Percentiles rank a stretch among this genome's conserved stretches.
These are phyloP conservation scores for Jamesozyma jinghongensis DNA, from an alignment of 805 yeast genomes.

Conservation along the genomic window DNA sequence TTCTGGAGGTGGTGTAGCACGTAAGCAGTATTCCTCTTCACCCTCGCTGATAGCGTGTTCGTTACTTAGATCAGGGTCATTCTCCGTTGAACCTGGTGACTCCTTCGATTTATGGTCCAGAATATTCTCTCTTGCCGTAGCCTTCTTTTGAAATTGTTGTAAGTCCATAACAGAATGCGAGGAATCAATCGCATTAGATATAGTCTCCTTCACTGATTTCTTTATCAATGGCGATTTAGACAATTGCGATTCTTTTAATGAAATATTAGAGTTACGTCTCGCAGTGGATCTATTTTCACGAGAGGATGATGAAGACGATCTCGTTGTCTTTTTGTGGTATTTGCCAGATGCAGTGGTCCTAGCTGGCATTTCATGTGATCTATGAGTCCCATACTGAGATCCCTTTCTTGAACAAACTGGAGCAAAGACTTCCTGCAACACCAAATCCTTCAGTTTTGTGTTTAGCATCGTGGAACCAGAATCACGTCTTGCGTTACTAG, in stretches of 20 bases:
- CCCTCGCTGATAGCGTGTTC: background rate
- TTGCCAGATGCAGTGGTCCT: constrained; percentile 10
- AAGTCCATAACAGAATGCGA: constrained; percentile 28
- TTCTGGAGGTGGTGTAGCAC: constrained; percentile 3
- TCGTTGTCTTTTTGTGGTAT: constrained; percentile 7
- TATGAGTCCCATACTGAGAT: background rate
- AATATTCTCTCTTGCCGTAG: constrained; percentile 15
- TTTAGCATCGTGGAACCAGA: constrained; percentile 55
- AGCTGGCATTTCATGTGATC: constrained; percentile 6
- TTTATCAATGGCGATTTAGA: constrained; percentile 16
- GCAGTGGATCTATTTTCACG: background rate
- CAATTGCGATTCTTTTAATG: constrained; percentile 10
- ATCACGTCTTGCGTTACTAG: constrained; percentile 8
- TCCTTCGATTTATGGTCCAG: background rate
- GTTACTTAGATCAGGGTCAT: background rate
- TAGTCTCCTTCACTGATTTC: constrained; percentile 16
- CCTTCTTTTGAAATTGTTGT: constrained; percentile 24
- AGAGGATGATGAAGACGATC: constrained; percentile 10
- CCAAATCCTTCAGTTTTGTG: constrained; percentile 60
- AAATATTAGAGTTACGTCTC: constrained; percentile 18
- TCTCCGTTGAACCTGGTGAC: too few relatives aligned
- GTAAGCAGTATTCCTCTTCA: background rate
- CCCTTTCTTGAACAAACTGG: constrained; percentile 14
- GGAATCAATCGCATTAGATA: constrained; percentile 22
- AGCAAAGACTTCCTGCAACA: constrained; percentile 60